These are phyloP conservation scores for Clarireedia paspali DNA, from an alignment of 2,329 filamentous ascomycete genomes.

Conservation along the genomic window DNA sequence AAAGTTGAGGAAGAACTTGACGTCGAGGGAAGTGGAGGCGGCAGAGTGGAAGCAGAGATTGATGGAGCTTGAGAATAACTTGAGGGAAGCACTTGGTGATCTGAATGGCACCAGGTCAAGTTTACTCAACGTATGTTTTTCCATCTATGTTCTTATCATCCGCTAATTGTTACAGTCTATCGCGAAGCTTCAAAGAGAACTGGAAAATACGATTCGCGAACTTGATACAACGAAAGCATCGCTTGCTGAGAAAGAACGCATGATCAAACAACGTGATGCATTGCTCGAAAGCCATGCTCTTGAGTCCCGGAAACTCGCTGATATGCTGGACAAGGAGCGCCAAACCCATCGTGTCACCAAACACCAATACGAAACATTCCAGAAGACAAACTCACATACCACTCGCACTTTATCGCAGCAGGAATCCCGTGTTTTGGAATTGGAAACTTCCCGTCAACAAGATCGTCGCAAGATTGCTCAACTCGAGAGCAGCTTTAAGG, in stretches of 20 bases:
- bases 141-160: neutral
- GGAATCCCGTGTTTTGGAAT: constrained; percentile 75
- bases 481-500: constrained; percentile 74
- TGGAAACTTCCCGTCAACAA: constrained; percentile 70
- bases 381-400: constrained; percentile 81
- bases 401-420: constrained; percentile 79
- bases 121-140: constrained; percentile 60
- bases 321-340: constrained; percentile 87
- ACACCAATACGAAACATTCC: constrained; percentile 77
- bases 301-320: constrained; percentile 75
- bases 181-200: constrained; percentile 77
- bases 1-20: constrained; percentile 73
- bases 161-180: constrained; percentile 52
- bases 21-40: constrained; percentile 78
- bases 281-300: constrained; percentile 83
- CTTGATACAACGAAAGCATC: constrained; percentile 71
- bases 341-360: constrained; percentile 79
- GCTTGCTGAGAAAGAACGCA: constrained; percentile 80
- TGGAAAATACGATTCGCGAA: constrained; percentile 76
- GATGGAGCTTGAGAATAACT: constrained; percentile 80
- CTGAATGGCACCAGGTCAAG: constrained; percentile 79
- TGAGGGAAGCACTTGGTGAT: constrained; percentile 82
- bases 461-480: constrained; percentile 67
- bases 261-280: constrained; percentile 82
- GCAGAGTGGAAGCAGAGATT: constrained; percentile 86